Conservation (phyloP, 2,329 filamentous ascomycete genomes). For the Xylariaceae sp. region DNA sequence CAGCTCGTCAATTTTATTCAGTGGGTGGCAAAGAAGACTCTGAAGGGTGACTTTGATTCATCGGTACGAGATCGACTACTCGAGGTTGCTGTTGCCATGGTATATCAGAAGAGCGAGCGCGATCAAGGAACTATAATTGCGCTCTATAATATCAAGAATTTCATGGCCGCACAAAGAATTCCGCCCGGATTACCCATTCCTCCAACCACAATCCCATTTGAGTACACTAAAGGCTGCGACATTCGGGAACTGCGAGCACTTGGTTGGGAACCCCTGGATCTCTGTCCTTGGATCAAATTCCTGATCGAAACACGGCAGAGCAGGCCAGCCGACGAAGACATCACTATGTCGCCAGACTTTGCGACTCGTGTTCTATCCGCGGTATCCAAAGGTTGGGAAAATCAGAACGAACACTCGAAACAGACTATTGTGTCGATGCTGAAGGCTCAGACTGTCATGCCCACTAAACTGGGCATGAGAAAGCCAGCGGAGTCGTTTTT, state of each 20-base stretch:
- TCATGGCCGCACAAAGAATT: slow-evolving; percentile 71
- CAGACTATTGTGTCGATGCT: slow-evolving; percentile 60
- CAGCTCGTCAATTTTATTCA: slow-evolving; percentile 79
- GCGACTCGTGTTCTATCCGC: slow-evolving; percentile 71
- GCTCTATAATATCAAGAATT: slow-evolving; percentile 68
- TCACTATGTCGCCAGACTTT: slow-evolving; percentile 69
- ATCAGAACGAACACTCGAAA: slow-evolving; percentile 62
- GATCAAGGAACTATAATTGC: slow-evolving; percentile 68
- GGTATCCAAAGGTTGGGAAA: slow-evolving; percentile 86
- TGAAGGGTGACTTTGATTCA: slow-evolving; percentile 65
- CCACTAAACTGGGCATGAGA: slow-evolving; percentile 86
- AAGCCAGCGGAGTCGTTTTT: slow-evolving; percentile 86
- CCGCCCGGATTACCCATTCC: slow-evolving; percentile 77
- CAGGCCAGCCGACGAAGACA: slow-evolving; percentile 57
- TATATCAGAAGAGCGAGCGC: slow-evolving; percentile 48
- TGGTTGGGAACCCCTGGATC: slow-evolving; percentile 79
- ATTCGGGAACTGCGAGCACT: slow-evolving; percentile 68
- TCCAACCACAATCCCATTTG: slow-evolving; percentile 74
- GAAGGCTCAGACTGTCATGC: slow-evolving; percentile 67
- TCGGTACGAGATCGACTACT: slow-evolving; percentile 65
- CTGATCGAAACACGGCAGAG: slow-evolving; percentile 63
- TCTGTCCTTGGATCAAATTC: slow-evolving; percentile 80
- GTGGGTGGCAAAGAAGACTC: slow-evolving; percentile 73
- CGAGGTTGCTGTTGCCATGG: slow-evolving; percentile 70
- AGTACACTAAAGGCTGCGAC: slow-evolving; percentile 68